phyloP scores from a whole-genome alignment of 148 eudicot species.

The Rhododendron williamsianum region DNA sequence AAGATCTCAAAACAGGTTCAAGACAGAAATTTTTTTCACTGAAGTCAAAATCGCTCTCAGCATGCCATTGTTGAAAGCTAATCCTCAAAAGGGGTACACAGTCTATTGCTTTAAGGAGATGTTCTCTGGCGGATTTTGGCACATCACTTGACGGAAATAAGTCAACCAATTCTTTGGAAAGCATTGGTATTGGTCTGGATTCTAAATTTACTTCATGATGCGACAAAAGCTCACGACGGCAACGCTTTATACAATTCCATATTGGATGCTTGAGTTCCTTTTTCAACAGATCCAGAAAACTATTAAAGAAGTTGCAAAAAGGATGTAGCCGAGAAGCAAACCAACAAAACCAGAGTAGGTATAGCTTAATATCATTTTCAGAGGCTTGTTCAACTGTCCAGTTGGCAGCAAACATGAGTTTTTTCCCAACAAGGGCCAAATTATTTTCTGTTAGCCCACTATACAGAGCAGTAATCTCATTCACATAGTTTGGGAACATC shows the following conservation, averaged over 20 bases:
- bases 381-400: conserved; percentile 85
- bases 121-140: conserved; percentile 23
- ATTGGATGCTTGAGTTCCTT: conserved; percentile 68
- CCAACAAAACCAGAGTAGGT: conserved; percentile 67
- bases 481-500: conserved; percentile 37
- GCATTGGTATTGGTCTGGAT: conserved; percentile 47
- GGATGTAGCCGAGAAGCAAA: conserved; percentile 56
- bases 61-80: conserved; percentile 66
- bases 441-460: conserved; percentile 24
- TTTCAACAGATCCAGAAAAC: conserved; percentile 35
- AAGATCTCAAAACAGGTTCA: conserved; percentile 39
- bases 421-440: conserved; percentile 27
- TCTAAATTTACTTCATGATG: conserved; percentile 24
- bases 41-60: conserved; percentile 31
- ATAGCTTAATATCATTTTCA: conserved; percentile 50
- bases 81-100: conserved; percentile 52
- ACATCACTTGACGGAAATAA: conserved; percentile 21
- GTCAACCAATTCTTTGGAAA: conserved; percentile 54
- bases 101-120: conserved; percentile 44
- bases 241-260: conserved; percentile 49
- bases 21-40: conserved; percentile 27
- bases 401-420: conserved; percentile 68
- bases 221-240: conserved; percentile 40
- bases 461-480: conserved; percentile 17
- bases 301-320: conserved; percentile 44